These are phyloP conservation scores for Moringa oleifera DNA, from an alignment of 345 rosid genomes.

Conservation along the genomic window DNA sequence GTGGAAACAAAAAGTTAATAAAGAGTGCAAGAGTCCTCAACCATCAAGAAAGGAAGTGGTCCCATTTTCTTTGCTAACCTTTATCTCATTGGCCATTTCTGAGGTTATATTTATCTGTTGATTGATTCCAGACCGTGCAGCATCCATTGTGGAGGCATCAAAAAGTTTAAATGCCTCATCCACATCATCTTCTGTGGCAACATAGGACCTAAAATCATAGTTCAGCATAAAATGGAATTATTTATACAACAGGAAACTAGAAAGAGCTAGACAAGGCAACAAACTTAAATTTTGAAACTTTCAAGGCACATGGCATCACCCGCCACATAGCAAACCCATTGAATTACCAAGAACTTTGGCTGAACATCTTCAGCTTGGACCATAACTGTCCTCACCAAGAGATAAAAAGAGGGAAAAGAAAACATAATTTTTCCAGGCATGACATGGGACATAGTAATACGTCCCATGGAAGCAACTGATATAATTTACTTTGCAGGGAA, in stretches of 20 bases:
- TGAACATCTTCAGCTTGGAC: background rate
- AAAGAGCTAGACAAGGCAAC: background rate
- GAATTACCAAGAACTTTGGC: background rate
- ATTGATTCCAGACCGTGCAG: slow-evolving; percentile 91
- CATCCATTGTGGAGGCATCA: slow-evolving; percentile 93
- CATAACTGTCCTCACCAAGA: background rate
- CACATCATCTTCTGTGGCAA: slow-evolving; percentile 83
- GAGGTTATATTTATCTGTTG: slow-evolving; percentile 75
- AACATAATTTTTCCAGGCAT: no score
- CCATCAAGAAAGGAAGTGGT: background rate
- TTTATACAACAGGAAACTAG: background rate
- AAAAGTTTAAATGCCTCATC: slow-evolving; percentile 83
- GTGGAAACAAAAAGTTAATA: background rate
- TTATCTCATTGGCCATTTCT: slow-evolving; percentile 80
- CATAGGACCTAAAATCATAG: slow-evolving; percentile 50
- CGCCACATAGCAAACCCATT: background rate
- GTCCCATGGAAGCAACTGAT: no score
- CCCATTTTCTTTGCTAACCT: slow-evolving; percentile 35
- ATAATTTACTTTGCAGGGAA: no score
- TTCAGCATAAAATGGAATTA: no score
- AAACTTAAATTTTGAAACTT: background rate
- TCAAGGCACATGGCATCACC: background rate
- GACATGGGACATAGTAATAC: no score
- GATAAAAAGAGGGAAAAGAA: no score
- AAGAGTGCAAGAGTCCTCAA: background rate